Percentiles rank a stretch among this genome's conserved stretches.
Conservation (phyloP, 2,329 filamentous ascomycete genomes). For the Fusarium penzigii region DNA sequence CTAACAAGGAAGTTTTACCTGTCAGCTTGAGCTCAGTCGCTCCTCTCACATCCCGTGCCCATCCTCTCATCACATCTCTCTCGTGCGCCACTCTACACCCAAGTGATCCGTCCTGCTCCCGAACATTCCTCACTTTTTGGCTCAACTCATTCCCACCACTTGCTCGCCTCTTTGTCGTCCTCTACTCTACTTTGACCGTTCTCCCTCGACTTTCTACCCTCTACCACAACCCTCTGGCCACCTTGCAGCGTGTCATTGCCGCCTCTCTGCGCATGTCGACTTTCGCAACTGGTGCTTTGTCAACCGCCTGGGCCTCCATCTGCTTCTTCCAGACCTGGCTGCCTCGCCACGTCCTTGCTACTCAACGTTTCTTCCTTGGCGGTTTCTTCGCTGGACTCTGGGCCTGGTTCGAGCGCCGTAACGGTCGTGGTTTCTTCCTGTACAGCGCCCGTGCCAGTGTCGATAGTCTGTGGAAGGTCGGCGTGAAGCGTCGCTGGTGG, state of each 20-base stretch:
- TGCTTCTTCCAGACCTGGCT: conserved; percentile 85
- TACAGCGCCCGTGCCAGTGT: conserved; percentile 78
- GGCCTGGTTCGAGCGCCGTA: conserved; percentile 71
- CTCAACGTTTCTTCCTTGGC: conserved; percentile 85
- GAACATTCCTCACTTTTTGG: conserved; percentile 86
- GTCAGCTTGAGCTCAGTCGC: conserved; percentile 66
- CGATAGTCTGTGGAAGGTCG: conserved; percentile 88
- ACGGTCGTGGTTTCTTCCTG: conserved; percentile 70
- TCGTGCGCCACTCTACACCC: conserved; percentile 92
- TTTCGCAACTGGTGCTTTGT: conserved; percentile 77
- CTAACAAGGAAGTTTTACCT: conserved; percentile 66
- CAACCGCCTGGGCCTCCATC: conserved; percentile 83
- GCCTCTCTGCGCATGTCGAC: conserved; percentile 73
- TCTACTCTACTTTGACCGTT: conserved; percentile 69
- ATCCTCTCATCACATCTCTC: conserved; percentile 81
- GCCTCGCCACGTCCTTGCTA: conserved; percentile 72
- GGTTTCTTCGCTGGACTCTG: conserved; percentile 85
- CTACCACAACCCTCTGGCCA: conserved; percentile 67
- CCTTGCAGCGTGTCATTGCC: conserved; percentile 66
- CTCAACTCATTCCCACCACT: conserved; percentile 79
- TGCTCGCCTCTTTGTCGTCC: conserved; percentile 72
- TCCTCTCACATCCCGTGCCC: conserved; percentile 79
- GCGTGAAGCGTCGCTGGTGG: conserved; percentile 90
- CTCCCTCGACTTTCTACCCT: conserved; percentile 68
- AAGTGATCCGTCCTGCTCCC: conserved; percentile 80